Conservation (phyloP, 768 basidiomycete genomes). For the Termitomyces sp. region DNA sequence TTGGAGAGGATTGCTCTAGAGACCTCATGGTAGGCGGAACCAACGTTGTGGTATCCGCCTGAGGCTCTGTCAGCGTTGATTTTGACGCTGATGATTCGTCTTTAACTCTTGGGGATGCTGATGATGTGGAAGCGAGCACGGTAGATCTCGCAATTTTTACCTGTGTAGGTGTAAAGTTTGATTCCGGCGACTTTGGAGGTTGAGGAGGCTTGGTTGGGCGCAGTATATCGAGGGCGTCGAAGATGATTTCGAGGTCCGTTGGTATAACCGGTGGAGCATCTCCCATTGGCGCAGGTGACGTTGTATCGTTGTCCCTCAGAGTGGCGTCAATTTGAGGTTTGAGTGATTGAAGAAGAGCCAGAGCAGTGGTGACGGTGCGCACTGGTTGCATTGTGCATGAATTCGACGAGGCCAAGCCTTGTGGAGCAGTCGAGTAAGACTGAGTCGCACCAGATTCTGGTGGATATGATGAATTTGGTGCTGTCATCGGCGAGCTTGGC, state of each 20-base stretch:
- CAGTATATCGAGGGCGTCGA: slow-evolving; percentile 50
- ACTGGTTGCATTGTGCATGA: not conserved
- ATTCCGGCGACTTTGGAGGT: not conserved
- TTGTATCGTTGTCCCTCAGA: slow-evolving; percentile 23
- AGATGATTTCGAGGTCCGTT: slow-evolving; percentile 24
- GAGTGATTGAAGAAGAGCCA: slow-evolving; percentile 40
- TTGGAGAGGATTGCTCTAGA: not conserved
- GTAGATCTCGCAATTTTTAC: not conserved
- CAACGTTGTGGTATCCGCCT: too few relatives aligned
- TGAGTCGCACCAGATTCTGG: not conserved
- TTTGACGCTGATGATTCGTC: too few relatives aligned
- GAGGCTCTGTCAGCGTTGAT: too few relatives aligned
- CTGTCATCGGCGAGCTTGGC: not conserved
- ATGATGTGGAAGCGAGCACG: not conserved
- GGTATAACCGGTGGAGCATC: not conserved
- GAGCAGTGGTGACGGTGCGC: slow-evolving; percentile 36
- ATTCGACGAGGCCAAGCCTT: too few relatives aligned
- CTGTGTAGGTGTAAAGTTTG: not conserved
- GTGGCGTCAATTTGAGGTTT: slow-evolving; percentile 40
- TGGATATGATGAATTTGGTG: not conserved
- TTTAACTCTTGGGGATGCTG: not conserved
- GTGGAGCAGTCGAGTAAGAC: too few relatives aligned
- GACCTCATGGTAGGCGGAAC: not conserved
- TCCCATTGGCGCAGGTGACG: not conserved
- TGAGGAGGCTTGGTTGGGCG: slow-evolving; percentile 19